Evolutionary conservation across 768 basidiomycete genomes (phyloP), one percentile per base, ranked within the genome.

Genomic region (Paxillus involutus): DNA sequence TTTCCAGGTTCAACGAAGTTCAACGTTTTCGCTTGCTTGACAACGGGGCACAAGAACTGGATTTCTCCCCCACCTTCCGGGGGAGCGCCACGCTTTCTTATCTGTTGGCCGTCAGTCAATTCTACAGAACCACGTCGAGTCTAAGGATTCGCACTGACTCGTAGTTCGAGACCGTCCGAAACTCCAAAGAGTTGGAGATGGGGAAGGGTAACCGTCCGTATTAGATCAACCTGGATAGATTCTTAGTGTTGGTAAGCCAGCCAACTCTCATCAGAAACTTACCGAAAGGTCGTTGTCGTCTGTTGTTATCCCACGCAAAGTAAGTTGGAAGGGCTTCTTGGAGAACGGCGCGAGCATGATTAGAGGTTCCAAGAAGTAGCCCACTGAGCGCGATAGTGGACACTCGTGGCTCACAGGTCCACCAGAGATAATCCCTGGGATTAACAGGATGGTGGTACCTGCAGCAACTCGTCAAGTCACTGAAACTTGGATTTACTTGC

Each of bases 11-110:
- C 91, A 1, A 94, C 81, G 63, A 98, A 98, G 65, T 98, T 91
- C 47, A 98, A 65, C 0, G 92, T 95, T 66, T 94, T 98, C 40
- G 92, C 84, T 56, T 93, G 88, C 63, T 93, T 92, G 4, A 98
- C 85, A 13, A 92, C 76, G 0, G 97, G 96, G 60, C 93, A 98
- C n/a, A 91, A 70, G 65, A 98, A 96, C 54, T 95, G 88, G 8
- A 91, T 79, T 74, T 98, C 94, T 29, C 97, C 97, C 5, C 97
- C 97, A 14, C 97, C 97, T 24, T 80, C 77, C 4, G 97, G 97
- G 35, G 89, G 78, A 19, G 94, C 83, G 2, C 97, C 97, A n/a
- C 97, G 85, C 65, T 89, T 96, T 70, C 89, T 95, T 52, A 99
- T 97, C 89, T 94, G 54, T n/a, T 12, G 6, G 29, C 11, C 21